Evolutionary conservation across 768 basidiomycete species (phyloP).

Genomic region (Serpula lacrymans): DNA sequence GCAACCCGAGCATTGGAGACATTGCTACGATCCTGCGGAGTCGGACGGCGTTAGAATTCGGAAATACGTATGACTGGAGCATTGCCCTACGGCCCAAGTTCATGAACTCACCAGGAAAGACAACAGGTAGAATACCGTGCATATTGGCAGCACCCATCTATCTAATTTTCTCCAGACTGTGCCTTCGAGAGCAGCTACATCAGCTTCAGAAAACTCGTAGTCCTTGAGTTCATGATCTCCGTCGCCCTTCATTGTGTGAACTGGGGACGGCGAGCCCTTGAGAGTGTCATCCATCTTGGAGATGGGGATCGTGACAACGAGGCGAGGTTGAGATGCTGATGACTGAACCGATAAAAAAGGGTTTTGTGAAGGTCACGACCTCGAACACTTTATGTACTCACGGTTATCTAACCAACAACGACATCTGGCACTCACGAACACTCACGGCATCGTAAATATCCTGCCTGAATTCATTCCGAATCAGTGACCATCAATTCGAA

Average conservation of each 20-base stretch:
- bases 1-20: slow-evolving; percentile 61
- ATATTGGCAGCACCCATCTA: slow-evolving; percentile 43
- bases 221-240: slow-evolving; percentile 5
- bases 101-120: slow-evolving; percentile 46
- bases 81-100: not conserved
- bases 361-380: too few relatives aligned
- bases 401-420: too few relatives aligned
- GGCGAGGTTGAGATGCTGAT: too few relatives aligned
- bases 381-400: too few relatives aligned
- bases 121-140: slow-evolving; percentile 47
- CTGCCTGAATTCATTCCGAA: too few relatives aligned
- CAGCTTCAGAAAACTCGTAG: slow-evolving; percentile 10
- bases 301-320: not conserved
- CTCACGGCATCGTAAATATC: too few relatives aligned
- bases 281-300: slow-evolving; percentile 7
- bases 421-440: too few relatives aligned
- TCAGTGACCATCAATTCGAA: too few relatives aligned
- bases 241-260: slow-evolving; percentile 8
- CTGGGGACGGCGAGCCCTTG: not conserved
- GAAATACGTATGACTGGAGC: not conserved
- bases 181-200: slow-evolving; percentile 29
- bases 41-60: not conserved
- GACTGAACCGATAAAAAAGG: too few relatives aligned
- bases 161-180: slow-evolving; percentile 50
- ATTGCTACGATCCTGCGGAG: slow-evolving; percentile 37